These are phyloP conservation scores for Neopestalotiopsis sp. DNA, from an alignment of 2,329 filamentous ascomycete genomes.

Conservation along the genomic window DNA sequence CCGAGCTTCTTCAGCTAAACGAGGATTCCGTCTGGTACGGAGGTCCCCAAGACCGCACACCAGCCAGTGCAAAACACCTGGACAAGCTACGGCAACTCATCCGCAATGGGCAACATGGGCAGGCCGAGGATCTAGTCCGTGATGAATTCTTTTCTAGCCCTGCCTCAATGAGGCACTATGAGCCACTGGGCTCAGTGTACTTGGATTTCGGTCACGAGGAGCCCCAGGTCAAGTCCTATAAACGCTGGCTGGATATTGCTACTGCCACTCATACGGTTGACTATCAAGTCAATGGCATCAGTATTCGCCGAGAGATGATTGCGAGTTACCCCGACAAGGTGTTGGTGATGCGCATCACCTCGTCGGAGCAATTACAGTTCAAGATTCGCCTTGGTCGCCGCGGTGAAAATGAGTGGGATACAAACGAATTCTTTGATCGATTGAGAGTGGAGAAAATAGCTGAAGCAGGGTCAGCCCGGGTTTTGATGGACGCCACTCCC, in stretches of 20 bases:
- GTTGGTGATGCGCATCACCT: slow-evolving; percentile 24
- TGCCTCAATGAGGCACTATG: slow-evolving; percentile 51
- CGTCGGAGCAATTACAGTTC: slow-evolving; percentile 25
- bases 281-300: slow-evolving; percentile 23
- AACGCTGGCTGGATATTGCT: slow-evolving; percentile 25
- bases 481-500: slow-evolving; percentile 42
- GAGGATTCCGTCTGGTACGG: slow-evolving; percentile 55
- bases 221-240: slow-evolving; percentile 32
- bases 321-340: slow-evolving; percentile 31
- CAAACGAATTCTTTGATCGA: slow-evolving; percentile 48
- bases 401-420: slow-evolving; percentile 47
- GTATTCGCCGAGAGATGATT: slow-evolving; percentile 29
- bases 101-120: slow-evolving; percentile 41
- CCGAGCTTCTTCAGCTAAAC: slow-evolving; percentile 50
- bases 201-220: slow-evolving; percentile 30
- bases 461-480: slow-evolving; percentile 22
- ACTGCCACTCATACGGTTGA: slow-evolving; percentile 20
- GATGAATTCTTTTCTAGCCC: slow-evolving; percentile 50
- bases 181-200: slow-evolving; percentile 38
- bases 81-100: slow-evolving; percentile 45
- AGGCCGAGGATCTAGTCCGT: slow-evolving; percentile 46
- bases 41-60: slow-evolving; percentile 47
- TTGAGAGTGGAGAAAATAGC: slow-evolving; percentile 29
- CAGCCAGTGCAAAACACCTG: slow-evolving; percentile 43
- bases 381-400: slow-evolving; percentile 40